Base-by-base conservation (phyloP, 192 early-diverging fungal species). In the Backusella tuberculispora region DNA sequence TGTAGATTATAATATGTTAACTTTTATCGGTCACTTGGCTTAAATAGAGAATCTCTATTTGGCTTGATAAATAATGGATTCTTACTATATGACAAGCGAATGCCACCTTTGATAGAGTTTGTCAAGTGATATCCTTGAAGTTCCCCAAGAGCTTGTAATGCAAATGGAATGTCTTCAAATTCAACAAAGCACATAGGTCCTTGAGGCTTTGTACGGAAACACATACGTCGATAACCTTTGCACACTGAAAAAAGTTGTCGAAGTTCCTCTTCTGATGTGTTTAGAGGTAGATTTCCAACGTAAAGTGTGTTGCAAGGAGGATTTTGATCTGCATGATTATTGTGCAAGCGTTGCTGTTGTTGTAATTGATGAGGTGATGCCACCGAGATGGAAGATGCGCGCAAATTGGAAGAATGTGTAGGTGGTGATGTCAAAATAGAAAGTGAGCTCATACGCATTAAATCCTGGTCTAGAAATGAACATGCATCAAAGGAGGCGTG, bases 131-230 rank as follows among this genome's bases (percentile, higher is more conserved):
- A 91, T 69, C 96, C 97, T 73, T 96, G 92, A 6, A 97, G 86
- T 50, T 97, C 93, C 71, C 85, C 87, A 81, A 99, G 86, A 17
- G 96, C 95, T 64, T 94, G 92, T 17, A 95, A 95, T 17, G 97
- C 97, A 84, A 87, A 97, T 37, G 88, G 86, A 44, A 99, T 93
- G 83, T 92, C 93, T 72, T 97, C 97, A 92, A 99, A 99, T 89
- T 99, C 97, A 66, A 99, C 96, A 94, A 99, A 99, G 85, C 96
- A 97, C 95, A 99, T 99, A 21, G 97, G 97, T 0, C 97, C 97
- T 80, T 95, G 95, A 24, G 93, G 88, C 74, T 97, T 93, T 29
- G 87, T 86, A 37, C 92, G 88, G 86, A 94, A 99, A 60, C 89
- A 94, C 85, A 99, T 86, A 44, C 97, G 91, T 69, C 93, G 92